Evolutionary conservation across 495 filamentous ascomycete genomes (phyloP).

Genomic region (Opeltia flavorubescens): DNA sequence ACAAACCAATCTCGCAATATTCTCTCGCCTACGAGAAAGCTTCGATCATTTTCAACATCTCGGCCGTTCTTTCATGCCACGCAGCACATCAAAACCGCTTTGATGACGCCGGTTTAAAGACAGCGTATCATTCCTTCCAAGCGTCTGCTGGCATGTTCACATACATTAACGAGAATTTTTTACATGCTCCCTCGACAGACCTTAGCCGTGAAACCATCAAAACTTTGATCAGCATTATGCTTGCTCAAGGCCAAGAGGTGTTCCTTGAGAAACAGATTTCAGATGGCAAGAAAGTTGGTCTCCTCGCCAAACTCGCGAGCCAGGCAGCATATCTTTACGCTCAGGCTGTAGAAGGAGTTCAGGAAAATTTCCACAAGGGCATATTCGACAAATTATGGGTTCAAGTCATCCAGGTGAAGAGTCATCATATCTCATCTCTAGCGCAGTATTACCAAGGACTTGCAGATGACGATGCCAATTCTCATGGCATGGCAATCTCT

Average conservation of each 20-base stretch:
- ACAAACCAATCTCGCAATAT: slow-evolving; percentile 89
- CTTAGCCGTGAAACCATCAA: slow-evolving; percentile 90
- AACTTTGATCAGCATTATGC: slow-evolving; percentile 78
- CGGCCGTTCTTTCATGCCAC: slow-evolving; percentile 90
- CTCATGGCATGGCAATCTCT: slow-evolving; percentile 75
- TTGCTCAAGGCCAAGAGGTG: slow-evolving; percentile 92
- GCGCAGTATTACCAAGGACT: slow-evolving; percentile 92
- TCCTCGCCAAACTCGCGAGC: slow-evolving; percentile 83
- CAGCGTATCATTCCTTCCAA: slow-evolving; percentile 95
- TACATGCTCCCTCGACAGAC: slow-evolving; percentile 91
- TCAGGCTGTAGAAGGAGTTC: slow-evolving; percentile 75
- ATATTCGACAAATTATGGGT: slow-evolving; percentile 97
- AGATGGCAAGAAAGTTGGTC: slow-evolving; percentile 83
- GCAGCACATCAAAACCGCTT: slow-evolving; percentile 84
- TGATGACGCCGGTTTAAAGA: slow-evolving; percentile 87
- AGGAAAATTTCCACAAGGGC: slow-evolving; percentile 81
- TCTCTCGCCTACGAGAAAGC: slow-evolving; percentile 96
- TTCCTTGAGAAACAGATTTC: slow-evolving; percentile 93
- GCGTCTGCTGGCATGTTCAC: slow-evolving; percentile 98
- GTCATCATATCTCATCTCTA: slow-evolving; percentile 67
- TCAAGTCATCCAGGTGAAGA: slow-evolving; percentile 73
- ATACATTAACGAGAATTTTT: slow-evolving; percentile 98
- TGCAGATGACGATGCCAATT: slow-evolving; percentile 75
- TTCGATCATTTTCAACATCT: slow-evolving; percentile 99
- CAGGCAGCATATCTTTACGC: slow-evolving; percentile 80